phyloP scores from a whole-genome alignment of 805 yeast genomes.

The Nakazawaea laoshanensis region DNA sequence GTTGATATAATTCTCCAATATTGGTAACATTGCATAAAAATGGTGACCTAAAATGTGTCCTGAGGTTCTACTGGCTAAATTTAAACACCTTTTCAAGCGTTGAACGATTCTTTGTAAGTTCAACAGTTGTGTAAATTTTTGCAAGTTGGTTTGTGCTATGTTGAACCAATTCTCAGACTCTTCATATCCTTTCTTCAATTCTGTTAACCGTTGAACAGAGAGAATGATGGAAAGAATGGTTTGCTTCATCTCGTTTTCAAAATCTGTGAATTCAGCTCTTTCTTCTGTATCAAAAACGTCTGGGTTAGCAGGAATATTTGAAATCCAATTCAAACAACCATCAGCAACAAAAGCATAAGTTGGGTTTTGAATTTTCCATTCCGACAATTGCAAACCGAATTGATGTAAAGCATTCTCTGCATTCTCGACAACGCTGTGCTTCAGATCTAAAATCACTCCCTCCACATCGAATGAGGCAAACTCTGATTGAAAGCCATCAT shows the following conservation, averaged over 20 bases:
- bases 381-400: conserved; percentile 19
- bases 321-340: conserved; percentile 39
- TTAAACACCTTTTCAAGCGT: conserved; percentile 28
- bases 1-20: conserved; percentile 49
- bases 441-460: not conserved
- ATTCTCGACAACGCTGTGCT: conserved; percentile 1
- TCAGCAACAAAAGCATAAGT: conserved; percentile 38
- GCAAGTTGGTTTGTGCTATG: conserved; percentile 34
- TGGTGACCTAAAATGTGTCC: too few species aligned
- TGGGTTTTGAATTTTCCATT: conserved; percentile 26
- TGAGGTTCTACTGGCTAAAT: conserved; percentile 24
- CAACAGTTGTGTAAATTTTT: conserved; percentile 28
- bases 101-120: conserved; percentile 16
- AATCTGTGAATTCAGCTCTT: conserved; percentile 17
- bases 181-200: conserved; percentile 20
- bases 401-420: too few species aligned
- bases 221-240: conserved; percentile 58
- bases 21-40: conserved; percentile 50
- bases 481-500: conserved; percentile 11
- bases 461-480: not conserved
- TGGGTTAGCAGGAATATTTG: not conserved
- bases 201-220: conserved; percentile 53
- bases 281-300: too few species aligned
- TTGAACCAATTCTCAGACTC: conserved; percentile 68
- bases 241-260: conserved; percentile 37